These are phyloP conservation scores for Venturia carpophila DNA, from an alignment of 2,329 filamentous ascomycete genomes.

Conservation along the genomic window DNA sequence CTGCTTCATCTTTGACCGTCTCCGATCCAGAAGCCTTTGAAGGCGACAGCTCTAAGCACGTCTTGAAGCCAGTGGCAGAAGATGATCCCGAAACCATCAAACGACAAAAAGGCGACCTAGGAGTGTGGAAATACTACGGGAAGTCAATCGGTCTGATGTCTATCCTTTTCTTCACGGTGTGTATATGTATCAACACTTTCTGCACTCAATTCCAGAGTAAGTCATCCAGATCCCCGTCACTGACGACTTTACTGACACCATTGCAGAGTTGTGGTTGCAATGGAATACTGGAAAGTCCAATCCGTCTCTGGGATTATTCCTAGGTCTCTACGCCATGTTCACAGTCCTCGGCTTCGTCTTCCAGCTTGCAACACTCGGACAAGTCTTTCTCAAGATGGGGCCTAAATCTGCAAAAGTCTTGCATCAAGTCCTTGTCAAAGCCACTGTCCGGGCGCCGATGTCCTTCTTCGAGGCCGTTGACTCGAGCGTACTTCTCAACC, in stretches of 20 bases:
- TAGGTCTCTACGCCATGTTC: constrained; percentile 14
- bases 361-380: not conserved
- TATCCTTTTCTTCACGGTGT: constrained; percentile 7
- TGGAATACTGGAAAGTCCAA: constrained; percentile 14
- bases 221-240: not conserved
- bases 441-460: constrained; percentile 7
- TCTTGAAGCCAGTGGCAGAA: constrained; percentile 10
- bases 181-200: constrained; percentile 10
- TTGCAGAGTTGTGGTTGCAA: constrained; percentile 15
- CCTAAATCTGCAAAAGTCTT: constrained; percentile 5
- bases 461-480: constrained; percentile 15
- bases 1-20: not conserved
- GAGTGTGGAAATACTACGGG: constrained; percentile 15
- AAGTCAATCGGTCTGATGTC: constrained; percentile 4
- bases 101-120: constrained; percentile 14
- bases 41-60: constrained; percentile 3
- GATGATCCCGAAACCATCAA: constrained; percentile 14
- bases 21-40: constrained; percentile 5
- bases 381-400: constrained; percentile 5
- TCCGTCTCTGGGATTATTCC: constrained; percentile 10
- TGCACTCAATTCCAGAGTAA: constrained; percentile 12
- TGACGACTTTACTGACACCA: not conserved
- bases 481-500: constrained; percentile 14
- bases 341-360: constrained; percentile 7
- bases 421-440: constrained; percentile 15